Evolutionary conservation across 148 eudicot species (phyloP).

Genomic region (Amaranthus palmeri): DNA sequence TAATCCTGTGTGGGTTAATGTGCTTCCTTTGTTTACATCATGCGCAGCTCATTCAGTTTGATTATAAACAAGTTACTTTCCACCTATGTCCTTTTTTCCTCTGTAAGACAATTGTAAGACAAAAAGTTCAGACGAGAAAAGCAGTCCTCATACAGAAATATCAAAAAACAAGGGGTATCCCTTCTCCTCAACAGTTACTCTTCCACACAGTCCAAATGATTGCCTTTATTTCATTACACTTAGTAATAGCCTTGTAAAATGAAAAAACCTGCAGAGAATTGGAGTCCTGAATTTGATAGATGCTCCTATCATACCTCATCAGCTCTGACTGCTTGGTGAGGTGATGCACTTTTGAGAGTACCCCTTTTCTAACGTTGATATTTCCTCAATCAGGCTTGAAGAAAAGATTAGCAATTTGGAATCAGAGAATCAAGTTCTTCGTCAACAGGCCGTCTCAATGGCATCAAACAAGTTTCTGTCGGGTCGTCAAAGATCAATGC

Average conservation of each 20-base stretch:
- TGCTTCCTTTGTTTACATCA: neutral
- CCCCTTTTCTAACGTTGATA: conserved; percentile 1
- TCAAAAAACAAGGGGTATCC: no score
- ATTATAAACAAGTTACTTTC: neutral
- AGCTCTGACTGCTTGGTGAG: no score
- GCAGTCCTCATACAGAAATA: no score
- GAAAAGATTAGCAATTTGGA: conserved; percentile 85
- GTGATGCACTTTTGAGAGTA: neutral
- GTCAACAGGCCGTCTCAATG: conserved; percentile 95
- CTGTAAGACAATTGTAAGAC: no score
- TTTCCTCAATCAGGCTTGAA: conserved; percentile 56
- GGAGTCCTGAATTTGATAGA: neutral
- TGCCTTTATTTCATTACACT: no score
- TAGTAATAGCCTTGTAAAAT: neutral
- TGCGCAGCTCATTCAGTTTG: neutral
- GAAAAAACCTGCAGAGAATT: neutral
- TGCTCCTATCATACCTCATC: neutral
- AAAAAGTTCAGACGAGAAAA: no score
- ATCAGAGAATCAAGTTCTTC: conserved; percentile 94
- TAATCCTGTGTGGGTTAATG: neutral
- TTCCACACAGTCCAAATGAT: no score
- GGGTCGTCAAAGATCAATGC: conserved; percentile 80
- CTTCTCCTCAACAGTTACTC: no score
- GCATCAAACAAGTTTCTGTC: conserved; percentile 84
- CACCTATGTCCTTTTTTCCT: no score